Evolutionary conservation across 2,329 filamentous ascomycete genomes (phyloP).

Genomic region (Fusarium devonianum): DNA sequence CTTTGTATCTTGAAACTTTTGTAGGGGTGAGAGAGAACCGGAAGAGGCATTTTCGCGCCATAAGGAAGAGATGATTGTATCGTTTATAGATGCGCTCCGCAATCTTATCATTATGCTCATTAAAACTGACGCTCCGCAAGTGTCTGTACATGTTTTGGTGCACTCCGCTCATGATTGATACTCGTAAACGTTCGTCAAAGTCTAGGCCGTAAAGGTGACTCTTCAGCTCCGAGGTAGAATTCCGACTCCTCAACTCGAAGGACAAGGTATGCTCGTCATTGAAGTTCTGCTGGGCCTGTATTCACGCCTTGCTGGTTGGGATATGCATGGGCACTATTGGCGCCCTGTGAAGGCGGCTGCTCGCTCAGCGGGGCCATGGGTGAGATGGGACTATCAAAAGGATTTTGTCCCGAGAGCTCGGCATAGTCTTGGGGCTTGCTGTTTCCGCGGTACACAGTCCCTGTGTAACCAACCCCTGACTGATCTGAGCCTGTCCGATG

Average conservation of each 20-base stretch:
- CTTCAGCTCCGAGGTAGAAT: constrained; percentile 16
- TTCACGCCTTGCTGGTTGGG: constrained; percentile 14
- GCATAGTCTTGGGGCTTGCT: constrained; percentile 34
- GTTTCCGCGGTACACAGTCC: constrained; percentile 28
- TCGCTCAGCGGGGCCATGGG: constrained; percentile 9
- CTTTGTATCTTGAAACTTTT: constrained; percentile 15
- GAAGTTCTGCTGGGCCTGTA: constrained; percentile 11
- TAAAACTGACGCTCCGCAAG: background rate
- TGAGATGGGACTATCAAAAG: constrained; percentile 17
- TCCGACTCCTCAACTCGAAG: background rate
- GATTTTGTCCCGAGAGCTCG: constrained; percentile 29
- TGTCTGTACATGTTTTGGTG: constrained; percentile 9
- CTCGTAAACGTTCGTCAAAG: constrained; percentile 1
- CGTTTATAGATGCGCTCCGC: constrained; percentile 35
- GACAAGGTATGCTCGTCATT: background rate
- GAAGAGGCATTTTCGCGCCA: constrained; percentile 33
- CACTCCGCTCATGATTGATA: constrained; percentile 7
- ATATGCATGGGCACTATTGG: constrained; percentile 15
- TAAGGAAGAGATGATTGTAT: constrained; percentile 33
- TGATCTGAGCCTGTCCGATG: constrained; percentile 10
- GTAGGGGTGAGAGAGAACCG: constrained; percentile 13
- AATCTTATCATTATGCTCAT: constrained; percentile 30
- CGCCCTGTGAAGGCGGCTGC: constrained; percentile 16
- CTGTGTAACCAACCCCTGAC: constrained; percentile 22
- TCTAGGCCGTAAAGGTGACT: constrained; percentile 5